A percentile compares a stretch with the other conserved stretches of the same genome.
phyloP scores from a whole-genome alignment of 2,329 filamentous ascomycete genomes.

The Epichloe glyceriae region DNA sequence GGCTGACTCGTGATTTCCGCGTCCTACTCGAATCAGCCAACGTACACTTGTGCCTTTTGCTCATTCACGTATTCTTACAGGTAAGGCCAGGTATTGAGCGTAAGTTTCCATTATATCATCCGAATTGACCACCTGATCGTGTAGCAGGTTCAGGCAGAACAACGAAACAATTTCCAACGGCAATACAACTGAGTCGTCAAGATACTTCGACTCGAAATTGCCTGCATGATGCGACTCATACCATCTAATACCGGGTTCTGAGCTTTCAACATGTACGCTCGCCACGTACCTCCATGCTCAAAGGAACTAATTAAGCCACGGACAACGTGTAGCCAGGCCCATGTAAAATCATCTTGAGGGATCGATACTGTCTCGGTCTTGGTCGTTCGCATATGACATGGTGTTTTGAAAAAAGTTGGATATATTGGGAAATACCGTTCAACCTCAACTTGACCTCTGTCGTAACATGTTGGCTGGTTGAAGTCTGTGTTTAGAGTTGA shows the following conservation, averaged over 20 bases:
- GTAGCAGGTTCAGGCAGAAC: slow-evolving; percentile 24
- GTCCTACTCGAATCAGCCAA: neutral
- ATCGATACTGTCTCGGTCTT: slow-evolving; percentile 19
- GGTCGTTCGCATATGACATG: slow-evolving; percentile 14
- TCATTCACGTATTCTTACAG: slow-evolving; percentile 18
- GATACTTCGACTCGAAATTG: slow-evolving; percentile 16
- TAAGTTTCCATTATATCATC: slow-evolving; percentile 29
- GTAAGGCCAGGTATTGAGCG: slow-evolving; percentile 25
- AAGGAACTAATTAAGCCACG: slow-evolving; percentile 22
- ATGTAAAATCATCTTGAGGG: too few relatives aligned
- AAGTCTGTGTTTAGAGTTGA: neutral
- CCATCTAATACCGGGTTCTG: slow-evolving; percentile 20
- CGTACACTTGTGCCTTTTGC: neutral
- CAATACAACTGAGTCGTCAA: slow-evolving; percentile 24
- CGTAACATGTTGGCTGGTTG: neutral
- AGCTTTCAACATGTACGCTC: slow-evolving; percentile 17
- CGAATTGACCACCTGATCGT: slow-evolving; percentile 24
- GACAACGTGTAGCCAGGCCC: slow-evolving; percentile 30
- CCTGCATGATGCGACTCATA: slow-evolving; percentile 23
- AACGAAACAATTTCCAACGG: slow-evolving; percentile 31
- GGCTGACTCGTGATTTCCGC: slow-evolving; percentile 8
- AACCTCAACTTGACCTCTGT: slow-evolving; percentile 9
- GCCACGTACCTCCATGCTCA: slow-evolving; percentile 12
- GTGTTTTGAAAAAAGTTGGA: slow-evolving; percentile 19
- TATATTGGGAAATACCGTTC: slow-evolving; percentile 12